A percentile compares a stretch with the other conserved stretches of the same genome.
Evolutionary conservation across 75 land plant species (phyloP).

Genomic region (Cunninghamia lanceolata): DNA sequence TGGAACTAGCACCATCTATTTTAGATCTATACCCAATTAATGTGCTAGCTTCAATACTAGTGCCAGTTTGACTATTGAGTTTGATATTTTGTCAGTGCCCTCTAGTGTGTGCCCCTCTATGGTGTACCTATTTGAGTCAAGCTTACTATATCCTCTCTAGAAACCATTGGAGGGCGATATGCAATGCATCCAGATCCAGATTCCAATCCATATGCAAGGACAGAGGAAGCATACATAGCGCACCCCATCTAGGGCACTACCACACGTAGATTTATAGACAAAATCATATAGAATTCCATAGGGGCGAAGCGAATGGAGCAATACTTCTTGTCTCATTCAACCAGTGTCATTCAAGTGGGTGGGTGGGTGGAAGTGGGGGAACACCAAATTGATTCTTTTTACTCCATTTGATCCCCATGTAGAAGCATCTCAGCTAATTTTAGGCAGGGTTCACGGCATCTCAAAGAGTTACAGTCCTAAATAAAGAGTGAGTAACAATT

Average conservation of each 20-base stretch:
- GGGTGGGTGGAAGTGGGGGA: too few relatives aligned
- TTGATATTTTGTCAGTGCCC: neutral
- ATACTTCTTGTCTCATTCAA: neutral
- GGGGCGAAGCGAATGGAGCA: neutral
- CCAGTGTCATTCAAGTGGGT: too few relatives aligned
- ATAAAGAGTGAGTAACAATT: neutral
- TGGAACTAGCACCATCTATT: too few relatives aligned
- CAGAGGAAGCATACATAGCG: neutral
- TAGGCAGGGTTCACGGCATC: neutral
- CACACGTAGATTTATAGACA: neutral
- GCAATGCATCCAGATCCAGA: neutral
- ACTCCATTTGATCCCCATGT: too few relatives aligned
- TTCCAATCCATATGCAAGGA: neutral
- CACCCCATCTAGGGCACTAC: neutral
- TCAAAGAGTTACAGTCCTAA: neutral
- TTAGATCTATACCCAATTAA: too few relatives aligned
- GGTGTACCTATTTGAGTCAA: neutral
- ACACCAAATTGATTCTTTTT: neutral
- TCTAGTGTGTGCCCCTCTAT: neutral
- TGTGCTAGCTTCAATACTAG: neutral
- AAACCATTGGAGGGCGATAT: constrained; percentile 2
- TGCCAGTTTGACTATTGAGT: neutral
- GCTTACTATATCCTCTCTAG: neutral
- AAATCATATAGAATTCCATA: neutral
- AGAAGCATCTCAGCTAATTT: neutral